Conservation (phyloP, 805 yeast species). For the Henningerozyma blattae region DNA sequence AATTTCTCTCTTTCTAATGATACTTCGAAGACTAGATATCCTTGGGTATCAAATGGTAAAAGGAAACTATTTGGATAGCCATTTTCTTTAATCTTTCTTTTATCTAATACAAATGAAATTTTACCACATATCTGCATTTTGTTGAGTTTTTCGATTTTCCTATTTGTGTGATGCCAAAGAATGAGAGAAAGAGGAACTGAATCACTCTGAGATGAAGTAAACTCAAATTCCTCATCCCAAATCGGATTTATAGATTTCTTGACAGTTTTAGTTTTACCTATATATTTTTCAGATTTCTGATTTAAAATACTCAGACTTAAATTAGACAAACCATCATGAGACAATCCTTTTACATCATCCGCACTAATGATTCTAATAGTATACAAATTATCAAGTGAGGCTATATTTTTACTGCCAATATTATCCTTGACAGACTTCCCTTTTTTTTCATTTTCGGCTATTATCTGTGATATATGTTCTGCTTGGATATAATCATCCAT, state of each 20-base stretch:
- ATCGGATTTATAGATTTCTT: conserved; percentile 53
- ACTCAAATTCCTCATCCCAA: conserved; percentile 83
- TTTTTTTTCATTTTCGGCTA: no score
- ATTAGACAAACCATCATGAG: conserved; percentile 35
- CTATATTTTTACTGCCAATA: conserved; percentile 7
- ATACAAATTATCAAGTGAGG: conserved; percentile 29
- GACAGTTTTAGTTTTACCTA: conserved; percentile 61
- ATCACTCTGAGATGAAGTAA: conserved; percentile 28
- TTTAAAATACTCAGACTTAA: conserved; percentile 56
- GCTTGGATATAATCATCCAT: conserved; percentile 50
- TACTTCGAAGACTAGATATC: conserved; percentile 51
- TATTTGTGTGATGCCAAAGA: conserved; percentile 55
- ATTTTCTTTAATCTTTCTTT: conserved; percentile 49
- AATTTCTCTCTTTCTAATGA: conserved; percentile 69
- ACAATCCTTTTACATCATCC: conserved; percentile 41
- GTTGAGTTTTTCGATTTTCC: conserved; percentile 23
- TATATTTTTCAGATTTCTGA: conserved; percentile 36
- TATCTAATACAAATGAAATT: conserved; percentile 46
- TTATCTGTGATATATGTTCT: conserved; percentile 42
- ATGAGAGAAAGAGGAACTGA: conserved; percentile 42
- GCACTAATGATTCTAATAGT: conserved; percentile 54
- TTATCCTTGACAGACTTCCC: conserved; percentile 26
- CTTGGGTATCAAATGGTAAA: conserved; percentile 55
- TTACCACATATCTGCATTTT: conserved; percentile 59
- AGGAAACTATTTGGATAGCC: conserved; percentile 53